Evolutionary conservation across 2,329 filamentous ascomycete genomes (phyloP).

Genomic region (Cercospora brassicicola): DNA sequence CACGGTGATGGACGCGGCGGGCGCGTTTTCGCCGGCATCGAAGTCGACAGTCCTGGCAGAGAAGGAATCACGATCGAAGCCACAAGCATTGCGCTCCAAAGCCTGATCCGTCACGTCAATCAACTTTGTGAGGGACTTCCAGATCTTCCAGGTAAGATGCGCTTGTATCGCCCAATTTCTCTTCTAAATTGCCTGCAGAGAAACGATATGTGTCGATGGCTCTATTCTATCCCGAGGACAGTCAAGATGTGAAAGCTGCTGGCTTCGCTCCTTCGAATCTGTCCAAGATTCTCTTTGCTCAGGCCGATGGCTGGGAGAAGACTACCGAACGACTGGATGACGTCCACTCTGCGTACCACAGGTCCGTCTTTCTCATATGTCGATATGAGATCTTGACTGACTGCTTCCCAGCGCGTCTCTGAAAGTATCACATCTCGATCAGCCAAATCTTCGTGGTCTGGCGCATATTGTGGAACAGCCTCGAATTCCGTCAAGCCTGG

Average conservation of each 20-base stretch:
- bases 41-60: conserved; percentile 36
- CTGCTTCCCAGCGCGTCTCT: conserved; percentile 21
- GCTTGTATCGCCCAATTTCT: not conserved
- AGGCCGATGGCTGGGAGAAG: conserved; percentile 42
- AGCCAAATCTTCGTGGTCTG: conserved; percentile 8
- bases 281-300: conserved; percentile 41
- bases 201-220: conserved; percentile 47
- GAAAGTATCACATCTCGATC: conserved; percentile 25
- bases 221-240: conserved; percentile 47
- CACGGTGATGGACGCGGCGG: conserved; percentile 13
- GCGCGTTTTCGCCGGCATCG: conserved; percentile 28
- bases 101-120: conserved; percentile 46
- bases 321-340: conserved; percentile 37
- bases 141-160: conserved; percentile 44
- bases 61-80: conserved; percentile 41
- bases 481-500: conserved; percentile 16
- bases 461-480: conserved; percentile 6
- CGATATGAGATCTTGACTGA: conserved; percentile 11
- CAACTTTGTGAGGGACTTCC: conserved; percentile 44
- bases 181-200: conserved; percentile 30
- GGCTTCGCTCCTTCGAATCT: conserved; percentile 42
- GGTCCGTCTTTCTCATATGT: conserved; percentile 30
- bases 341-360: conserved; percentile 45
- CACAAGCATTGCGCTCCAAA: conserved; percentile 46
- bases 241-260: conserved; percentile 43